Conservation (phyloP, 1,139 yeast genomes). For the Taiozyma sp. region DNA sequence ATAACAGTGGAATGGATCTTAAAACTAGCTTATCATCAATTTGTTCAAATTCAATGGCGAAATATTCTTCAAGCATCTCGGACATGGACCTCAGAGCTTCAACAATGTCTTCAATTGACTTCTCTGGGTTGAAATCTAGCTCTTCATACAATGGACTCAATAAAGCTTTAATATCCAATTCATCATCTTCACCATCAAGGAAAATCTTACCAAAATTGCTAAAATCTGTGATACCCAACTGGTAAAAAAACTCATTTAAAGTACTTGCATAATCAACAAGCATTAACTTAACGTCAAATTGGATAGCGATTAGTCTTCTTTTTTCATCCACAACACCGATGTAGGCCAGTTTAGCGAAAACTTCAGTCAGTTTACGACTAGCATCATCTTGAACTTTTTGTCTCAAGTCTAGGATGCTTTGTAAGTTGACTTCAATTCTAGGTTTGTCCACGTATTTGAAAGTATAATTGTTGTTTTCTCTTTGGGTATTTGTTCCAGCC, state of each 20-base stretch:
- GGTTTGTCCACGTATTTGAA: slow-evolving; percentile 16
- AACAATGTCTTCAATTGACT: slow-evolving; percentile 24
- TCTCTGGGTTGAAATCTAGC: slow-evolving; percentile 12
- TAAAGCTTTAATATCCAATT: slow-evolving; percentile 19
- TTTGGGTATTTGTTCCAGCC: background rate
- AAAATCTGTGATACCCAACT: slow-evolving; percentile 72
- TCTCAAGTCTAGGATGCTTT: slow-evolving; percentile 54
- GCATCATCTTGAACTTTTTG: slow-evolving; percentile 42
- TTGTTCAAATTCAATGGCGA: slow-evolving; percentile 44
- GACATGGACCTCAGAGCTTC: slow-evolving; percentile 41
- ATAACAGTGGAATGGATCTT: slow-evolving; percentile 58
- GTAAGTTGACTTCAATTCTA: slow-evolving; percentile 40
- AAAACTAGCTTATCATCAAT: slow-evolving; percentile 32
- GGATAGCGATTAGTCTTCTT: slow-evolving; percentile 74
- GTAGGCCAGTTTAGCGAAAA: slow-evolving; percentile 66
- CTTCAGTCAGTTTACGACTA: slow-evolving; percentile 54
- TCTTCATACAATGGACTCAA: slow-evolving; percentile 6
- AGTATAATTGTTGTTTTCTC: slow-evolving; percentile 5
- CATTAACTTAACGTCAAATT: slow-evolving; percentile 71
- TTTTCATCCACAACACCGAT: slow-evolving; percentile 79
- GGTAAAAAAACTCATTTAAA: slow-evolving; percentile 71
- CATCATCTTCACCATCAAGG: slow-evolving; percentile 26
- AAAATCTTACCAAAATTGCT: slow-evolving; percentile 71
- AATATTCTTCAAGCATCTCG: slow-evolving; percentile 83
- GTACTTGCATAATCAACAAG: slow-evolving; percentile 79